These are phyloP conservation scores for Pythium brachiatum DNA, from an alignment of 352 stramenopile genomes.

Conservation along the genomic window DNA sequence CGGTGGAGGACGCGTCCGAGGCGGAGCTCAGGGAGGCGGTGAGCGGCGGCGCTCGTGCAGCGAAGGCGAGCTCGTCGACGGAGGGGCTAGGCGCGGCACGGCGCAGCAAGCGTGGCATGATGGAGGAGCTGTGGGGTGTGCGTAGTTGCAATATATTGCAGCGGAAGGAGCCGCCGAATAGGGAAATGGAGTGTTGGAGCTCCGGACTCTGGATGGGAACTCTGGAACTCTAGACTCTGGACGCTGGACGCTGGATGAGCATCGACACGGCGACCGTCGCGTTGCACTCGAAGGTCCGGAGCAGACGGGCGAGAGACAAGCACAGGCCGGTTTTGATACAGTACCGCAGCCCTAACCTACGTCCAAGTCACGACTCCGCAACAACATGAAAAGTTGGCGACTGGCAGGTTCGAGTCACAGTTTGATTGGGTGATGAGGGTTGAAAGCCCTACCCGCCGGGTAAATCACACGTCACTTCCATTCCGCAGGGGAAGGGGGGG, in stretches of 20 bases:
- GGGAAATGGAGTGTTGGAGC: slow-evolving; percentile 3
- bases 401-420: not conserved
- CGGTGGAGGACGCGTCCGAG: slow-evolving; percentile 1
- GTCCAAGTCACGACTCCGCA: not conserved
- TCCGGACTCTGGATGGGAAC: not conserved
- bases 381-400: slow-evolving; percentile 4
- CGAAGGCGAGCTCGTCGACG: slow-evolving; percentile 69
- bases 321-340: not conserved
- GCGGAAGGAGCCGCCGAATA: slow-evolving; percentile 14
- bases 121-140: not conserved
- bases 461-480: not conserved
- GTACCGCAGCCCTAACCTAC: not conserved
- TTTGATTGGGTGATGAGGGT: not conserved
- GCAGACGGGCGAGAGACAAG: slow-evolving; percentile 17
- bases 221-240: not conserved
- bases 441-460: not conserved
- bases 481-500: not conserved
- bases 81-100: slow-evolving; percentile 61
- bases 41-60: slow-evolving; percentile 34
- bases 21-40: slow-evolving; percentile 13
- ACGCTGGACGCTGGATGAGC: not conserved
- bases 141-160: not conserved
- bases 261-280: not conserved
- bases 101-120: slow-evolving; percentile 72
- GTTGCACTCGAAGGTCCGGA: slow-evolving; percentile 10